Percentiles rank a stretch among this genome's conserved stretches.
Evolutionary conservation across 1,284 basidiomycete species (phyloP).

Genomic region (Anthracocystis setariae): DNA sequence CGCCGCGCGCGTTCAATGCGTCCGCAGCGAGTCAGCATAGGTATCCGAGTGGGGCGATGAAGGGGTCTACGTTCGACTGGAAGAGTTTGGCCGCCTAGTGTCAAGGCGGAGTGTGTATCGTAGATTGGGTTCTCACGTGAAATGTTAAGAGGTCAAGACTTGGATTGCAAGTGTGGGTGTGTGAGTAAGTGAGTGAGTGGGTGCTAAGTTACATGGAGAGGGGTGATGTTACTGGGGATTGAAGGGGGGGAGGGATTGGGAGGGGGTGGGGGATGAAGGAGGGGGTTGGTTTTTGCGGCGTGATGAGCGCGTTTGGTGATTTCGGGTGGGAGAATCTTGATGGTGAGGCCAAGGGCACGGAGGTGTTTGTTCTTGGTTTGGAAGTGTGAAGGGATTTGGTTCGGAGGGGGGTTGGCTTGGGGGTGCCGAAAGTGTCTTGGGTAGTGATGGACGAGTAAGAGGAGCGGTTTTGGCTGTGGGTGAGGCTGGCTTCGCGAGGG

Average conservation of each 20-base stretch:
- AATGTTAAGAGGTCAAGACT: no score
- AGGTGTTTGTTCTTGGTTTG: slow-evolving; percentile 1
- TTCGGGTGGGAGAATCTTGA: slow-evolving; percentile 13
- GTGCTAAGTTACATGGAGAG: no score
- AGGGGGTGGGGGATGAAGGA: slow-evolving; percentile 5
- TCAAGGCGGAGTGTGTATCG: neutral
- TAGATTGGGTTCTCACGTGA: no score
- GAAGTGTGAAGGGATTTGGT: slow-evolving; percentile 24
- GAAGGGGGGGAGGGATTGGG: slow-evolving; percentile 32
- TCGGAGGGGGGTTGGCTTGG: neutral
- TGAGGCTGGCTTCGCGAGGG: slow-evolving; percentile 7
- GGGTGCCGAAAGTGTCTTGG: slow-evolving; percentile 23
- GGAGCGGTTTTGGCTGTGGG: neutral
- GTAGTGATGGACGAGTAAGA: neutral
- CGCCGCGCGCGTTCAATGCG: slow-evolving; percentile 40
- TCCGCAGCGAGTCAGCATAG: slow-evolving; percentile 35
- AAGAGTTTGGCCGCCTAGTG: slow-evolving; percentile 16
- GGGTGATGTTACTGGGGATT: slow-evolving; percentile 8
- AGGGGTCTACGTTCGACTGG: slow-evolving; percentile 44
- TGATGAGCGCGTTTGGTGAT: neutral
- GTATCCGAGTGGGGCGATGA: slow-evolving; percentile 39
- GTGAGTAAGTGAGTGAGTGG: no score
- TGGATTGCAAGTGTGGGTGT: no score
- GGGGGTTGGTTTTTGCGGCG: slow-evolving; percentile 15
- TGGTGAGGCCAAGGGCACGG: slow-evolving; percentile 13